Evolutionary conservation across 805 yeast genomes (phyloP), one percentile per base, ranked within the genome.

Genomic region (Saturnispora diversa): DNA sequence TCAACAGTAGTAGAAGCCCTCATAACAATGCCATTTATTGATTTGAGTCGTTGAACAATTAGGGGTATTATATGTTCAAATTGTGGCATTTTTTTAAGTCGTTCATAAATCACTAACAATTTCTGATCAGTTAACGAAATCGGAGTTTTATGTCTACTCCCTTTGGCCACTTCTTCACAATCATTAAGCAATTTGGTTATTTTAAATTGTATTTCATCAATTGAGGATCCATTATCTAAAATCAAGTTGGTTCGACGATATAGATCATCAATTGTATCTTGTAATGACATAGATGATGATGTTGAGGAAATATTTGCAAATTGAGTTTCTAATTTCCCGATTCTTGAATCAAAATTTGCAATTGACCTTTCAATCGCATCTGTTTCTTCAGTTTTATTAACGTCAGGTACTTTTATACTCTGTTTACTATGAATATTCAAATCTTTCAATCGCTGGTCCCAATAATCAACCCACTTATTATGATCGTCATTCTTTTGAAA

Each of bases 221-320:
- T 13, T 4, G 47, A 33, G 13, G 35, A 39, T 3, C 46, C 47
- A 3, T 52, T 50, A 19, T 49, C 48, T 3, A 47, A 16, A 2
- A 57, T 20, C 9, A 59, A 5, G 22, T 50, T 49, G 2, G 52
- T 17, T 25, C 49, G 38, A 31, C 56, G 40, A 26, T 54, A 48
- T 5, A 59, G 33, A 44, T 59, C 62, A 36, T 53, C 52, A 4
- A 59, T 45, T 15, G 42, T 39, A 3, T 50, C 41, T 35, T 56
- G 58, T 3, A 59, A 15, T 2, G 62, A 39, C 8, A 44, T 32
- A 11, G 37, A 11, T 3, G 26, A 20, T 6, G 10, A 35, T 15
- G 6, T 21, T 23, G 20, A 12, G 11, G 22, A 20, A 19, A 31
- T 12, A 10, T 17, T 16, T 2, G 39, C 38, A 12, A 34, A 36